phyloP scores from a whole-genome alignment of 2,329 filamentous ascomycete genomes.

The Pestalotiopsis sp. region DNA sequence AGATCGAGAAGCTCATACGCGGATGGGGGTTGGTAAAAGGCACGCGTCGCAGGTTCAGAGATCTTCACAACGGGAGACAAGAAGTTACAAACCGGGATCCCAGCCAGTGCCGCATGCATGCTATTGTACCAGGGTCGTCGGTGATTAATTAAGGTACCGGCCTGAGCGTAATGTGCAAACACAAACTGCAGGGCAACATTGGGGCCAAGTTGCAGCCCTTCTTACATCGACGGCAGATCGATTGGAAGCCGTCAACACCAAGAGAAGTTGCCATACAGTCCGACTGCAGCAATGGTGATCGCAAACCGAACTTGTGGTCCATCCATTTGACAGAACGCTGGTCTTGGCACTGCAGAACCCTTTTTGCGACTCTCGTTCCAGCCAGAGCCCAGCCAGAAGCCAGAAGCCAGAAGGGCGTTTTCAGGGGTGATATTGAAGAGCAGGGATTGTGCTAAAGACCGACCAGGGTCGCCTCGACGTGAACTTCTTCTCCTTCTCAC shows the following conservation, averaged over 20 bases:
- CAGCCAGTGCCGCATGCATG: neutral
- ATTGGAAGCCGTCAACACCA: neutral
- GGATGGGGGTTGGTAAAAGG: neutral
- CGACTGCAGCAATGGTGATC: neutral
- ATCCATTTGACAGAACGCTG: neutral
- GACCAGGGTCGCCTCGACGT: neutral
- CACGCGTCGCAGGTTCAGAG: neutral
- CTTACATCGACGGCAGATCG: neutral
- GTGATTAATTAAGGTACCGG: constrained; percentile 1
- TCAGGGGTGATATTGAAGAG: constrained; percentile 7
- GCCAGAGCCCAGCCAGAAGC: neutral
- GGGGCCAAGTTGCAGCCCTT: neutral
- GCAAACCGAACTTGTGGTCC: neutral
- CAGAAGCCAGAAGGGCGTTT: neutral
- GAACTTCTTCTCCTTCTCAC: neutral
- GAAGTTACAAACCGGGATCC: neutral
- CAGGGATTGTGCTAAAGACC: neutral
- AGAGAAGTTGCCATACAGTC: neutral
- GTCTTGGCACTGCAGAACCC: neutral
- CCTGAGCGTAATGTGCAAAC: neutral
- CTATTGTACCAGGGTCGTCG: neutral
- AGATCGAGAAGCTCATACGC: neutral
- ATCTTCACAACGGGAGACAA: neutral
- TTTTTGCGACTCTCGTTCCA: neutral
- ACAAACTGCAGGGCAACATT: neutral